A percentile compares a stretch with the other conserved stretches of the same genome.
These are phyloP conservation scores for Colletotrichum orbiculare DNA, from an alignment of 2,329 filamentous ascomycete genomes.

Conservation along the genomic window DNA sequence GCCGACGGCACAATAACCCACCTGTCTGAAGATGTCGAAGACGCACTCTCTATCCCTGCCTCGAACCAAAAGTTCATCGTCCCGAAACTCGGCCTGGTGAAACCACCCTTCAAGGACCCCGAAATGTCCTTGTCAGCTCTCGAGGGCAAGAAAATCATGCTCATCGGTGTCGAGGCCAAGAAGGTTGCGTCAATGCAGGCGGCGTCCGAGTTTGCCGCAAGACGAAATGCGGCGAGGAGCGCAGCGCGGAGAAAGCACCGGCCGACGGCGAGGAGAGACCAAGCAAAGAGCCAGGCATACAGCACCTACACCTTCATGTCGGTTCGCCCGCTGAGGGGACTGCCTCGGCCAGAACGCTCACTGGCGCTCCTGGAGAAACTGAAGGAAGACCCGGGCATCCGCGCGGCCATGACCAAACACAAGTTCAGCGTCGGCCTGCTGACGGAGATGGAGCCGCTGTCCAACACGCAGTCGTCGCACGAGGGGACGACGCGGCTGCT, in stretches of 20 bases:
- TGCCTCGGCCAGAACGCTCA: conserved; percentile 80
- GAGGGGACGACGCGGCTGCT: conserved; percentile 81
- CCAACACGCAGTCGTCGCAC: conserved; percentile 78
- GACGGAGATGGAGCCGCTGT: conserved; percentile 93
- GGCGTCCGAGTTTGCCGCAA: conserved; percentile 60
- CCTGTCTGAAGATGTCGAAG: conserved; percentile 68
- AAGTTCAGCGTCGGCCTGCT: conserved; percentile 86
- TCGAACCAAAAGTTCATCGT: conserved; percentile 77
- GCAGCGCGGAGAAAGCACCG: conserved; percentile 44
- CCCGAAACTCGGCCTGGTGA: conserved; percentile 73
- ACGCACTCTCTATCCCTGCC: conserved; percentile 66
- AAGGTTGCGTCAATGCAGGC: conserved; percentile 67
- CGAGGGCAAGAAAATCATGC: conserved; percentile 68
- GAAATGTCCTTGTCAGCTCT: conserved; percentile 60
- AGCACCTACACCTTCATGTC: conserved; percentile 83
- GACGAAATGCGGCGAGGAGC: conserved; percentile 56
- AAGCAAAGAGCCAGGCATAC: conserved; percentile 61
- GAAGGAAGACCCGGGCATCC: conserved; percentile 86
- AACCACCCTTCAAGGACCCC: conserved; percentile 71
- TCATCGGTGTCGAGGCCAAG: conserved; percentile 72
- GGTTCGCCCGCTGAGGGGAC: conserved; percentile 78
- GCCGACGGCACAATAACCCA: conserved; percentile 63
- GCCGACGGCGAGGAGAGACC: conserved; percentile 51
- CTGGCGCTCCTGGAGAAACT: conserved; percentile 79
- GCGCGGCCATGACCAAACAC: conserved; percentile 83